phyloP scores from a whole-genome alignment of 352 stramenopile species.

The Pythium pyrilobum region DNA sequence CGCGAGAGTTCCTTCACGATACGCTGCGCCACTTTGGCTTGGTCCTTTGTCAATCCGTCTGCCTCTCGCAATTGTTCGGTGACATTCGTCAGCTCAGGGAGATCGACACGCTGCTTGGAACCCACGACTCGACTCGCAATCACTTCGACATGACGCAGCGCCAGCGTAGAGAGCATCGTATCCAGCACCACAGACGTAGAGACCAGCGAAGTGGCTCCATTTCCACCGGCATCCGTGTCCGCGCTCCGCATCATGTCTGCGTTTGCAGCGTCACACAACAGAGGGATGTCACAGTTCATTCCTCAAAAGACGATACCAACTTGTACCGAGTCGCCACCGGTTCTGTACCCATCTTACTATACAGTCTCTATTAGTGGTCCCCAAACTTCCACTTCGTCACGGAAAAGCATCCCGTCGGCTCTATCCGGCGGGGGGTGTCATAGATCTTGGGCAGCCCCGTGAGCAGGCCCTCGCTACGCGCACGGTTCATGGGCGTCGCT shows the following conservation, averaged over 20 bases:
- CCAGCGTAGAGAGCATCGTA: constrained; percentile 1
- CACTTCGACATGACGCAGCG: constrained; percentile 3
- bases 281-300: neutral
- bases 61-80: neutral
- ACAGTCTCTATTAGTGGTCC: constrained; percentile 13
- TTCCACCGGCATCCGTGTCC: neutral
- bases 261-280: neutral
- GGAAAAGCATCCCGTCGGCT: constrained; percentile 22
- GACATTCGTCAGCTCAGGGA: neutral
- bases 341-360: neutral
- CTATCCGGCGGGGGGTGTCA: constrained; percentile 19
- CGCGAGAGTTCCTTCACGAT: constrained; percentile 20
- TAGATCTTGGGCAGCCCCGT: constrained; percentile 18
- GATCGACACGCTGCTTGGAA: neutral
- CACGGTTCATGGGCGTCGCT: constrained; percentile 7
- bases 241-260: constrained; percentile 4
- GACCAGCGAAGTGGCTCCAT: neutral
- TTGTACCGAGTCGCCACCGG: too few species aligned
- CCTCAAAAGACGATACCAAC: too few species aligned
- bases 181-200: neutral
- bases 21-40: constrained; percentile 10
- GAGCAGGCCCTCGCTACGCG: constrained; percentile 16
- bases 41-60: constrained; percentile 1
- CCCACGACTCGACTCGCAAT: constrained; percentile 5
- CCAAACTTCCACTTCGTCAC: constrained; percentile 29